Percentiles rank a stretch among this genome's conserved stretches.
These are phyloP conservation scores for Chlamydomonas urium DNA, from an alignment of 139 green algal genomes.

Conservation along the genomic window DNA sequence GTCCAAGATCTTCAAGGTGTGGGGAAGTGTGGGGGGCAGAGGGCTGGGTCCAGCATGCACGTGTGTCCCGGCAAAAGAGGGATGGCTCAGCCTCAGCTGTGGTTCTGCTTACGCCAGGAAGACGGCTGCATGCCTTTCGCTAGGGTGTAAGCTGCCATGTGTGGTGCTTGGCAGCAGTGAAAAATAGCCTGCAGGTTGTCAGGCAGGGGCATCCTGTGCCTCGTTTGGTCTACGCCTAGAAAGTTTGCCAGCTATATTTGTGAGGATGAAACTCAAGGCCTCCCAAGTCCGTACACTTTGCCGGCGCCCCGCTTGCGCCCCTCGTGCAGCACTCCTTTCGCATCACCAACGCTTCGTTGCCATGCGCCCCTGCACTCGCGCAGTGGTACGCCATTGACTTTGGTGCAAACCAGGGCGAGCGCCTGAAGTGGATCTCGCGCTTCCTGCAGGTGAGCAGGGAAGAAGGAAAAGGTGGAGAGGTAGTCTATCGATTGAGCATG, in stretches of 20 bases:
- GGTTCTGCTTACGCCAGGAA: not conserved
- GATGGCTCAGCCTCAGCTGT: not conserved
- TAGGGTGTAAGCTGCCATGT: not conserved
- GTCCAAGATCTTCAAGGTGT: slow-evolving; percentile 83
- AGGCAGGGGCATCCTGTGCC: not conserved
- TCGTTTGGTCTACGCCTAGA: not conserved
- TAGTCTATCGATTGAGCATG: not conserved
- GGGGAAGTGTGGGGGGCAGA: not conserved
- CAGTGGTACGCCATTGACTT: slow-evolving; percentile 83
- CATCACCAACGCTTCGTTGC: not conserved
- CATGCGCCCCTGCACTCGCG: not conserved
- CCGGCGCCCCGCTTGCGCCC: not conserved
- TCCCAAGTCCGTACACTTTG: no score
- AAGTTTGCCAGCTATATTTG: no score
- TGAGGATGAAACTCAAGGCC: no score
- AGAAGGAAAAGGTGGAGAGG: no score
- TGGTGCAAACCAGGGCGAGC: slow-evolving; percentile 44
- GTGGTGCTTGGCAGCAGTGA: not conserved
- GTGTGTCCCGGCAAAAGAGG: no score
- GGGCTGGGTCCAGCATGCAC: not conserved
- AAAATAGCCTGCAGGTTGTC: not conserved
- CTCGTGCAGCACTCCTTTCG: not conserved
- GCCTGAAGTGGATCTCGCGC: slow-evolving; percentile 48
- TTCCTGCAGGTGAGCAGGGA: slow-evolving; percentile 36
- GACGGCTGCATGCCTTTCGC: not conserved